phyloP scores from a whole-genome alignment of 164 flowering plant species.

The Liriodendron chinense region DNA sequence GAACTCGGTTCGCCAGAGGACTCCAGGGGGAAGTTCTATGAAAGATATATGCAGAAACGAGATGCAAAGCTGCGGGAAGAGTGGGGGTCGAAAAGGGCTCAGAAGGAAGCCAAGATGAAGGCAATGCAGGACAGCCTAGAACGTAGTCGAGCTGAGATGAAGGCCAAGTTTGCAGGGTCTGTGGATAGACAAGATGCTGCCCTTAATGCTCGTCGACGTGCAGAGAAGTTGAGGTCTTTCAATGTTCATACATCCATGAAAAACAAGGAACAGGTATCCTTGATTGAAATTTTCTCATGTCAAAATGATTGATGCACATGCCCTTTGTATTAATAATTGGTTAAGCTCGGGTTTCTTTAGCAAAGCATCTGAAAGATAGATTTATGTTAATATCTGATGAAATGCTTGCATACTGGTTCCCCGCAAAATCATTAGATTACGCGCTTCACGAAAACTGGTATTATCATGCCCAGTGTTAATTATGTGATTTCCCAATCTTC shows the following conservation, averaged over 20 bases:
- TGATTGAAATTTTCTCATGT: not conserved
- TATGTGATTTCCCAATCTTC: not conserved
- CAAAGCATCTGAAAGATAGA: not conserved
- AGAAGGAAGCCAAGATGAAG: conserved; percentile 89
- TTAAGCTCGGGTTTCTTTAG: not conserved
- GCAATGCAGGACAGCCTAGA: conserved; percentile 89
- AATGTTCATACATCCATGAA: conserved; percentile 40
- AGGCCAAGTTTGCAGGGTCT: conserved; percentile 61
- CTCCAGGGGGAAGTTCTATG: conserved; percentile 73
- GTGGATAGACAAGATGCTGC: conserved; percentile 44
- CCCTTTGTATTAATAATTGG: not conserved
- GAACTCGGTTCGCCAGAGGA: conserved; percentile 51
- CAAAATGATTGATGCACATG: not conserved
- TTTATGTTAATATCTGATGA: not conserved
- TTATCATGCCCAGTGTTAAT: not conserved
- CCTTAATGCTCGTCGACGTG: conserved; percentile 49
- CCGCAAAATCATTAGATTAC: not conserved
- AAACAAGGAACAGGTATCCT: conserved; percentile 68
- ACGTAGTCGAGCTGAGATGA: conserved; percentile 71
- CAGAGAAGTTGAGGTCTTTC: conserved; percentile 69
- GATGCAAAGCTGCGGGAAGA: conserved; percentile 84
- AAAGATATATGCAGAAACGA: conserved; percentile 79
- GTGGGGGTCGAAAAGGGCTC: conserved; percentile 62
- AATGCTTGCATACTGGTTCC: not conserved
- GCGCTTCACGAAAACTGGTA: not conserved